Evolutionary conservation across 2,329 filamentous ascomycete genomes (phyloP).

Genomic region (Colletotrichum cordylinicola): DNA sequence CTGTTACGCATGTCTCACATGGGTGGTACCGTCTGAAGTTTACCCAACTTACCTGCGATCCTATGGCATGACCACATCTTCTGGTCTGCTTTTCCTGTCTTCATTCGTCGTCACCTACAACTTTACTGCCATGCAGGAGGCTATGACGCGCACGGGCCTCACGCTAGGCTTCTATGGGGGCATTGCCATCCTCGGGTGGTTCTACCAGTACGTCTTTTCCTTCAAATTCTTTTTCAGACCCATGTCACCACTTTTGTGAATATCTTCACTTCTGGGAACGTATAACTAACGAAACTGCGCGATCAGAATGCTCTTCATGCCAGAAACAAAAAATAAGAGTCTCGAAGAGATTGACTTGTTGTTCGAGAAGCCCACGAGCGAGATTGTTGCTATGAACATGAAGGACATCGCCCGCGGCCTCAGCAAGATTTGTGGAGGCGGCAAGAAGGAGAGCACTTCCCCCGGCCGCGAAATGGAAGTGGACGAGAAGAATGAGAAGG

Average conservation of each 20-base stretch:
- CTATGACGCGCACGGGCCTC: conserved; percentile 71
- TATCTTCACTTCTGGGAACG: neutral
- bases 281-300: neutral
- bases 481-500: neutral
- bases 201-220: conserved; percentile 58
- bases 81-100: conserved; percentile 71
- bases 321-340: conserved; percentile 72
- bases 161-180: conserved; percentile 77
- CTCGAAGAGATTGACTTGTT: conserved; percentile 76
- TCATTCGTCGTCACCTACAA: conserved; percentile 80
- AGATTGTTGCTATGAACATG: conserved; percentile 66
- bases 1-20: conserved; percentile 68
- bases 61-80: conserved; percentile 77
- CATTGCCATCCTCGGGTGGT: conserved; percentile 72
- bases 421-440: neutral
- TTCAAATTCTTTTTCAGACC: neutral
- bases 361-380: conserved; percentile 67
- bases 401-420: neutral
- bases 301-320: conserved; percentile 70
- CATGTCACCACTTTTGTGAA: neutral
- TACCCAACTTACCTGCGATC: conserved; percentile 76
- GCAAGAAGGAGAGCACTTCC: neutral
- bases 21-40: conserved; percentile 72
- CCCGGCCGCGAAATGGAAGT: neutral
- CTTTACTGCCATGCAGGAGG: conserved; percentile 72